phyloP scores from a whole-genome alignment of 23 red algal species.

The Gracilariopsis chorda region DNA sequence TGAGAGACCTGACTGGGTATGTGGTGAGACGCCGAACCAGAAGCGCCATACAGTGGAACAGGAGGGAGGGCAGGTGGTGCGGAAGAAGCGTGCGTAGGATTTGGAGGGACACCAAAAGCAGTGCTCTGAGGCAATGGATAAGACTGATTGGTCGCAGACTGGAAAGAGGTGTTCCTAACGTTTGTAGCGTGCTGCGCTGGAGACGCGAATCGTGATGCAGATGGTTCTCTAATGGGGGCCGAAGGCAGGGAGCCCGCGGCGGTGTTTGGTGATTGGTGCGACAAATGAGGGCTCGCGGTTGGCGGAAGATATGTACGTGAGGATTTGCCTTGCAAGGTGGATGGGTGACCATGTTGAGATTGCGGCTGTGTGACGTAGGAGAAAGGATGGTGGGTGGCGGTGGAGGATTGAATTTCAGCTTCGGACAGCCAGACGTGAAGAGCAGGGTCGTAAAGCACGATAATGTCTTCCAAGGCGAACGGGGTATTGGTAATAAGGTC shows the following conservation, averaged over 20 bases:
- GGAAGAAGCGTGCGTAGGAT: too few relatives aligned
- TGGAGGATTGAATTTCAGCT: too few relatives aligned
- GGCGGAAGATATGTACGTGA: not conserved
- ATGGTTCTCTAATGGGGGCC: not conserved
- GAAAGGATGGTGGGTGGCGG: too few relatives aligned
- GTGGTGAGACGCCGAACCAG: not conserved
- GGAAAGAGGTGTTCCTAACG: too few relatives aligned
- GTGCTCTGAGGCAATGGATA: too few relatives aligned
- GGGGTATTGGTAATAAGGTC: conserved; percentile 29
- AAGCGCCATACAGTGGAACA: too few relatives aligned
- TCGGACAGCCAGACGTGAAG: not conserved
- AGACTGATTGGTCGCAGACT: too few relatives aligned
- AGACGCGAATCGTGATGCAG: not conserved
- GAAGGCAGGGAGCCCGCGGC: not conserved
- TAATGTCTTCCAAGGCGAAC: conserved; percentile 36
- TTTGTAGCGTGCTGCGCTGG: not conserved
- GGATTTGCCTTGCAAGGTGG: not conserved
- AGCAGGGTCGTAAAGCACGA: conserved; percentile 31
- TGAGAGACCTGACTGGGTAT: not conserved
- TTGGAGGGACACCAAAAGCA: too few relatives aligned
- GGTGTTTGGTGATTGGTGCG: not conserved
- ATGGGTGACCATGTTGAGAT: not conserved
- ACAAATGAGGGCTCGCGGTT: not conserved
- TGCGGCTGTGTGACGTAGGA: too few relatives aligned
- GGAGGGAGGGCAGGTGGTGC: too few relatives aligned